Evolutionary conservation across 371 early-diverging fungal genomes (phyloP), one percentile per base, ranked within the genome.

Genomic region (Mortierella sp.): DNA sequence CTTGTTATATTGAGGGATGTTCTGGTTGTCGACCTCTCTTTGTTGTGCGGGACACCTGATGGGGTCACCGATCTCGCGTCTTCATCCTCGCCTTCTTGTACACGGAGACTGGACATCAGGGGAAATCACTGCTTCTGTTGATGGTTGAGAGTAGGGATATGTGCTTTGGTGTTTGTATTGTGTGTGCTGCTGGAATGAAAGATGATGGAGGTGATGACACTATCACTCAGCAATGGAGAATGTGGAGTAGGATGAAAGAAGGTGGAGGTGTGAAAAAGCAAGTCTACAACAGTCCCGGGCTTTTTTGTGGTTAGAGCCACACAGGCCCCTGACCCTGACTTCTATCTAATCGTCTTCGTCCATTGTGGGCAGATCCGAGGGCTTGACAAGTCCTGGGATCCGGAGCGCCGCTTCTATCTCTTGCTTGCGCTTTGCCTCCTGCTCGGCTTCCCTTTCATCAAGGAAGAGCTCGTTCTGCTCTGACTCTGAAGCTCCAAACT

Each of bases 351-450:
- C 86, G 63, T 90, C 90, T 66, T 90, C 89, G 24, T 88, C 88
- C 86, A 88, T 88, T 16, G 81, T 81, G 29, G 87, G 88, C 80
- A 91, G 83, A 27, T 99, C 97, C 27, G 90, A 84, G 9, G 98
- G 98, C 82, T 98, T 98, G 60, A 99, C 85, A 90, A 99, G 91
- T 55, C 99, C 99, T 19, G 99, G 98, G 78, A 99, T 91, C 76
- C 85, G 71, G 60, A 94, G 79, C n/a, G 95, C 96, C 57, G 88
- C 87, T 70, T 93, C 93, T 72, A 89, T 82, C 31, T 96, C 96
- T 52, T 78, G 80, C 83, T 92, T 86, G 79, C 88, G 87, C 84
- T 92, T 94, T 47, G 74, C 76, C 66, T 91, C 92, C 39, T 88
- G 82, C 77, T 95, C 97, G n/a, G 85, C 86, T 79, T 99, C 98